A percentile compares a stretch with the other conserved stretches of the same genome.
Conservation (phyloP, 2,329 filamentous ascomycete genomes). For the Zymoseptoria pseudotritici region DNA sequence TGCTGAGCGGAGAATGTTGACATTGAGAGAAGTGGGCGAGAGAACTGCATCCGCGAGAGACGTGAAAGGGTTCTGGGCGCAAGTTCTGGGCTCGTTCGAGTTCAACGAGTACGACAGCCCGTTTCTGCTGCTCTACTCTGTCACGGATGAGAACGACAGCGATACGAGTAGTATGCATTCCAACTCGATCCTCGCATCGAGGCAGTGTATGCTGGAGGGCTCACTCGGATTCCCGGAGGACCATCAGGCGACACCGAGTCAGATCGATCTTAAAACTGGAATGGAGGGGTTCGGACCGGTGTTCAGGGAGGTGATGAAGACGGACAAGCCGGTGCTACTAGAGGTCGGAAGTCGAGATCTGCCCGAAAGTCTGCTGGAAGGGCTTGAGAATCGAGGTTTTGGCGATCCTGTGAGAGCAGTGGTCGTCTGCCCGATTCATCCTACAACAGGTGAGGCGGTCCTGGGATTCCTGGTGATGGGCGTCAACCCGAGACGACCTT, state of each 20-base stretch:
- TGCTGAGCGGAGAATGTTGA: constrained; percentile 72
- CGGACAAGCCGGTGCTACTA: constrained; percentile 59
- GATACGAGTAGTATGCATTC: constrained; percentile 67
- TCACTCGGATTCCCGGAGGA: constrained; percentile 59
- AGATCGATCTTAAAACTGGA: constrained; percentile 62
- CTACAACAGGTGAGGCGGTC: constrained; percentile 64
- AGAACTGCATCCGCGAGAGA: constrained; percentile 65
- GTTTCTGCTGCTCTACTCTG: constrained; percentile 69
- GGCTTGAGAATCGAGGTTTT: constrained; percentile 63
- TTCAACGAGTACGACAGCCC: constrained; percentile 70
- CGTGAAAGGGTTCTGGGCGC: constrained; percentile 65
- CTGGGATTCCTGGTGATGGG: constrained; percentile 74
- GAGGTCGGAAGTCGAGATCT: constrained; percentile 60
- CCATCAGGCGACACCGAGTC: constrained; percentile 53
- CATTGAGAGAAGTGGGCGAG: constrained; percentile 69
- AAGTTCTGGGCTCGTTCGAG: constrained; percentile 61
- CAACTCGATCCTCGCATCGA: constrained; percentile 53
- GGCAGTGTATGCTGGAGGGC: constrained; percentile 63
- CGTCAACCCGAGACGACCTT: constrained; percentile 68
- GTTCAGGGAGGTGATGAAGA: constrained; percentile 67
- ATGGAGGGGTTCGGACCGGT: constrained; percentile 68
- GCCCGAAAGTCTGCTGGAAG: constrained; percentile 56
- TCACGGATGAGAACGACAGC: constrained; percentile 62
- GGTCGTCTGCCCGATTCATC: constrained; percentile 71
- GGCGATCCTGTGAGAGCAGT: constrained; percentile 62